phyloP scores from a whole-genome alignment of 495 filamentous ascomycete species.

The Trichodelitschia bisporula region DNA sequence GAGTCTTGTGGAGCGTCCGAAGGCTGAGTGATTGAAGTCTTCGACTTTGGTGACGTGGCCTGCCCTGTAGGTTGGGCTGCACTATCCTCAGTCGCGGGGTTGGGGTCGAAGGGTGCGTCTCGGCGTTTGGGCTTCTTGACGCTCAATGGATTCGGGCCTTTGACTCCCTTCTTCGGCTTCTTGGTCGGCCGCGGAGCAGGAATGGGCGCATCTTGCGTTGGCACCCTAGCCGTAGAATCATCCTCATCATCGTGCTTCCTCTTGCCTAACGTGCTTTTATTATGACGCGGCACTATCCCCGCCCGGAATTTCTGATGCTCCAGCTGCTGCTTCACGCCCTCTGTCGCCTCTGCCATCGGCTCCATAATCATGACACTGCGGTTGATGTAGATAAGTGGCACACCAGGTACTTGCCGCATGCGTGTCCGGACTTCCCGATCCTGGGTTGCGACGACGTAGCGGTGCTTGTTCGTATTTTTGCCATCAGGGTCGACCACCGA shows the following conservation, averaged over 20 bases:
- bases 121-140: conserved; percentile 72
- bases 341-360: conserved; percentile 47
- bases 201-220: no score
- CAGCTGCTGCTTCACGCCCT: conserved; percentile 33
- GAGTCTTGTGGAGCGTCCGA: conserved; percentile 1
- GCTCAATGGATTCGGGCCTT: conserved; percentile 73
- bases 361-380: conserved; percentile 78
- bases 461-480: conserved; percentile 55
- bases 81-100: no score
- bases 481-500: conserved; percentile 52
- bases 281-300: conserved; percentile 33
- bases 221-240: conserved; percentile 4
- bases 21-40: not conserved
- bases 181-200: conserved; percentile 18
- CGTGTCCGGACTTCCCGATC: conserved; percentile 28
- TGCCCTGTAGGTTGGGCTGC: no score
- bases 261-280: conserved; percentile 23
- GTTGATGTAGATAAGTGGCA: conserved; percentile 62
- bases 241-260: conserved; percentile 17
- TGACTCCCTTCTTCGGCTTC: conserved; percentile 45
- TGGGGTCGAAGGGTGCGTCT: no score
- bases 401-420: conserved; percentile 39
- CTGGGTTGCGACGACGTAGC: conserved; percentile 71
- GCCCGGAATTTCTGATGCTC: conserved; percentile 55
- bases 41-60: not conserved